Conservation (phyloP, 202 grass and related monocot genomes). For the Elaeis oleifera region DNA sequence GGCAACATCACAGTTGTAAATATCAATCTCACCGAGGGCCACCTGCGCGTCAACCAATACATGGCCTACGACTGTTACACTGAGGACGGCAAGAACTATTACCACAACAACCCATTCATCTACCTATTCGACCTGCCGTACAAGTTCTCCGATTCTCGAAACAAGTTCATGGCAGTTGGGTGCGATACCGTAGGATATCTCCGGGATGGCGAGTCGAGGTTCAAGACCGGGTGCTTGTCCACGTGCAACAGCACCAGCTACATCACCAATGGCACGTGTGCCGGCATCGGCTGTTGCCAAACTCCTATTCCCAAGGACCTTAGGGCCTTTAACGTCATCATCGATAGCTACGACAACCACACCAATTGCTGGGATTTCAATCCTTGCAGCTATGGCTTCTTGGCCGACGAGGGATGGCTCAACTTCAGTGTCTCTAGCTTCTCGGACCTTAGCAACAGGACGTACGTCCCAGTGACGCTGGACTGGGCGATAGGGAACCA, state of each 20-base stretch:
- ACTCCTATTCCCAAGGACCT: constrained; percentile 21
- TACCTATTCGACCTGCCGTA: no score
- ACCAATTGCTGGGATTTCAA: constrained; percentile 6
- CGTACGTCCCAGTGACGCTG: constrained; percentile 21
- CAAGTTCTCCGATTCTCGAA: no score
- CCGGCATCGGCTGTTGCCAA: constrained; percentile 39
- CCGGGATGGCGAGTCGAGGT: no score
- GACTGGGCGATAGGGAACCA: constrained; percentile 45
- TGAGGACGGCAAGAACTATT: not conserved
- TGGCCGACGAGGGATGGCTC: constrained; percentile 22
- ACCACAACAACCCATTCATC: no score
- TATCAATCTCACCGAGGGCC: not conserved
- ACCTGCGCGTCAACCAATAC: not conserved
- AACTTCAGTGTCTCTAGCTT: constrained; percentile 18
- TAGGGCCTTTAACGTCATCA: not conserved
- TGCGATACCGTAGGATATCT: no score
- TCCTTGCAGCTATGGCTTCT: constrained; percentile 35
- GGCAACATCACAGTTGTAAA: not conserved
- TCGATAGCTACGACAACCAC: not conserved
- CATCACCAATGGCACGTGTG: constrained; percentile 20
- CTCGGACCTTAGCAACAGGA: not conserved
- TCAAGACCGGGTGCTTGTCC: constrained; percentile 16
- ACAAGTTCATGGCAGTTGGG: no score
- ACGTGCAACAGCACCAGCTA: constrained; percentile 14
- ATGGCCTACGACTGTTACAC: not conserved